Conservation (phyloP, 2,329 filamentous ascomycete species). For the Cercospora zeae-maydis region DNA sequence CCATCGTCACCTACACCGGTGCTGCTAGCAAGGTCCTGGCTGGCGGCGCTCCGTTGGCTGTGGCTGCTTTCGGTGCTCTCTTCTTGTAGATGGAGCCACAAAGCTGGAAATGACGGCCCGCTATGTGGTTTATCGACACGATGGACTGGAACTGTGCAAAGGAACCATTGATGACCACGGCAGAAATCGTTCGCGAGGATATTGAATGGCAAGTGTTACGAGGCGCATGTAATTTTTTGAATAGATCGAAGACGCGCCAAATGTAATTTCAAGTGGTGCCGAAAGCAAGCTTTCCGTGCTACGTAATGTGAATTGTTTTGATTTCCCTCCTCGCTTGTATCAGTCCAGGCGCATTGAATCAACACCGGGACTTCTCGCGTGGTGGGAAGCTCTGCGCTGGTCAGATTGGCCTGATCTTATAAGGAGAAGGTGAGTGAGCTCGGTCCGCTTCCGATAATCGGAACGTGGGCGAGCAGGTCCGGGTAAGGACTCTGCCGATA, state of each 20-base stretch:
- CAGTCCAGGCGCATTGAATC: too few relatives aligned
- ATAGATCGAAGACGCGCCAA: background rate
- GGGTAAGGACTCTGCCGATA: background rate
- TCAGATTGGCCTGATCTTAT: background rate
- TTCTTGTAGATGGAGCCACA: background rate
- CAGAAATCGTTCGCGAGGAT: background rate
- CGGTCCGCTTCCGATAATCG: background rate
- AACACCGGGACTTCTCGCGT: background rate
- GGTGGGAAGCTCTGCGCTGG: background rate
- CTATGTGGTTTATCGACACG: background rate
- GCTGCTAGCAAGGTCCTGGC: background rate
- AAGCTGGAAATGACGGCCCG: background rate
- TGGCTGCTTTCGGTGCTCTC: slow-evolving; percentile 3
- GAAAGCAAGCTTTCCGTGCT: too few relatives aligned
- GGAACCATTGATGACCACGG: background rate
- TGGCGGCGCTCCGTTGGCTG: background rate
- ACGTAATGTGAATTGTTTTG: too few relatives aligned
- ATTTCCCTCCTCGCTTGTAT: too few relatives aligned
- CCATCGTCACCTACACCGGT: background rate
- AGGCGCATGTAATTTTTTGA: background rate
- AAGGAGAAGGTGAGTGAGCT: background rate
- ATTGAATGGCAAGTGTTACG: too few relatives aligned
- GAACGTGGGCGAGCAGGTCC: background rate
- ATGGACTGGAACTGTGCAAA: background rate
- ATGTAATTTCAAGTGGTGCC: background rate